These are phyloP conservation scores for Hypoxylon subgilvum DNA, from an alignment of 495 filamentous ascomycete species.

Conservation along the genomic window DNA sequence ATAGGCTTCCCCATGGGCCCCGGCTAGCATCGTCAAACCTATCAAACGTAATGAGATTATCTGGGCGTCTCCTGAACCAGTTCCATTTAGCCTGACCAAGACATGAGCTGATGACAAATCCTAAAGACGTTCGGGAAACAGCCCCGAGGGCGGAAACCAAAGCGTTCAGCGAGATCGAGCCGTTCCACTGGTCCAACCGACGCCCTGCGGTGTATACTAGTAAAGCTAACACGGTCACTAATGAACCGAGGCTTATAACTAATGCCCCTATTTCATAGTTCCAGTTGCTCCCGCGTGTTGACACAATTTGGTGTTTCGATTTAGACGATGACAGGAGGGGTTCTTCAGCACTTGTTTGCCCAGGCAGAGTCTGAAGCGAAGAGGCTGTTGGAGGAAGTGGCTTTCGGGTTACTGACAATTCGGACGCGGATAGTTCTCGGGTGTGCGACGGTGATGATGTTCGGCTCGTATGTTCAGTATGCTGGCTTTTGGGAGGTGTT, in stretches of 20 bases:
- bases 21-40: constrained; percentile 48
- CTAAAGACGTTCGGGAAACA: constrained; percentile 19
- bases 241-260: constrained; percentile 4
- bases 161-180: constrained; percentile 12
- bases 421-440: background rate
- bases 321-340: constrained; percentile 1
- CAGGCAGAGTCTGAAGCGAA: background rate
- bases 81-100: constrained; percentile 45
- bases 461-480: background rate
- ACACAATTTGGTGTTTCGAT: constrained; percentile 4
- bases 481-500: background rate
- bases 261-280: constrained; percentile 15
- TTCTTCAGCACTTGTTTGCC: background rate
- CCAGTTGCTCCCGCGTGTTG: constrained; percentile 17
- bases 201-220: constrained; percentile 10
- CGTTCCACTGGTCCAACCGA: constrained; percentile 11
- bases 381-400: background rate
- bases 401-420: background rate
- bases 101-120: constrained; percentile 22
- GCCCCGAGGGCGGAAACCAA: constrained; percentile 10
- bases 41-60: constrained; percentile 39
- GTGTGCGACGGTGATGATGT: background rate
- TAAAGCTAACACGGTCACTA: constrained; percentile 5
- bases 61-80: constrained; percentile 34
- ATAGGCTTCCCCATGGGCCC: constrained; percentile 47